Evolutionary conservation across 2,329 filamentous ascomycete genomes (phyloP), one percentile per base, ranked within the genome.

Genomic region (Aspergillus sp.): DNA sequence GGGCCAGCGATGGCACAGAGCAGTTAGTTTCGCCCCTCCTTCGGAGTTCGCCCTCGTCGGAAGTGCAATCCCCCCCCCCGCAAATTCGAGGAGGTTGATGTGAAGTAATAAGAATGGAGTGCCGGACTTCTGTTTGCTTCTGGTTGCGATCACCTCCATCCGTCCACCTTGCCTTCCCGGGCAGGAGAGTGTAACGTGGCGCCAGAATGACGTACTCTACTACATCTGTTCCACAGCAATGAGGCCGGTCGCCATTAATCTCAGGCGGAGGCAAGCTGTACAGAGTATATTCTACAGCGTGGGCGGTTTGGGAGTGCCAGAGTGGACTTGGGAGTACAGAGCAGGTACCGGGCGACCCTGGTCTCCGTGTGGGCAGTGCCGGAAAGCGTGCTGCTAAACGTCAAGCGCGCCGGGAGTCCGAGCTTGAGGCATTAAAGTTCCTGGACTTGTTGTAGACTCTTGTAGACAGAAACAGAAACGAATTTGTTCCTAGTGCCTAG

Each of bases 131-230:
- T 27, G 14, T 15, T 54, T 43, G 35, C 40, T 41, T 52, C 11
- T 52, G 27, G n/a, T 25, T 33, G 21, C 25, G 27, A 44, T 55
- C 33, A 37, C 31, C 23, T 43, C 21, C 37, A 12, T 49, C 33
- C 37, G 12, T 33, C 23, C 21, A 31, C 31, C 21, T 17, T 17
- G 33, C 14, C 9, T 43, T 14, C 11, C 11, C 37, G 17, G 25
- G 31, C 15, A 15, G 11, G 5, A 35, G 6, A 51, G 55, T 60
- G 61, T 56, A 62, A 62, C 59, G 44, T 56, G 37, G 61, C 59
- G 56, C 37, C 51, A 62, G 56, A 35, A 64, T 64, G 62, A 64
- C 62, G 60, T 64, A 59, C 8, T 60, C 57, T 53, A 50, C 52
- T 59, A 46, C 45, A 45, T 43, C 52, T 51, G 53, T 53, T 50